phyloP scores from a whole-genome alignment of 768 basidiomycete genomes.

The Saitozyma podzolica region DNA sequence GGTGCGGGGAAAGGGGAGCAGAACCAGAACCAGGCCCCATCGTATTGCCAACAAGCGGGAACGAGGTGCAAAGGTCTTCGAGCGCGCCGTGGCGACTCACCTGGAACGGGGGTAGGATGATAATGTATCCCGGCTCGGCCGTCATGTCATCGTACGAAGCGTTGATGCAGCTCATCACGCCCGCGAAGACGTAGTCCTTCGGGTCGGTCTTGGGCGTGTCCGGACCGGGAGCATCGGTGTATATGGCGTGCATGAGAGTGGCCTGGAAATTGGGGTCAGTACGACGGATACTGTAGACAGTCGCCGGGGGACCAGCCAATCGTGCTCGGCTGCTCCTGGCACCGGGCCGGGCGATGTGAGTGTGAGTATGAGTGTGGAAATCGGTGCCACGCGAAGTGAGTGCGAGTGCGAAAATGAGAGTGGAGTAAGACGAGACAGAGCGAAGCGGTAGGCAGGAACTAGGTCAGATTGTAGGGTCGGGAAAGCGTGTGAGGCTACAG shows the following conservation, averaged over 20 bases:
- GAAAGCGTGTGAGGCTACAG: too few species aligned
- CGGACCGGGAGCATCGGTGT: slow-evolving; percentile 22
- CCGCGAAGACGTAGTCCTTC: slow-evolving; percentile 35
- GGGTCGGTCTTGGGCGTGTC: slow-evolving; percentile 21
- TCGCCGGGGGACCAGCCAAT: too few species aligned
- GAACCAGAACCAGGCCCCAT: too few species aligned
- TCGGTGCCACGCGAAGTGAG: not conserved
- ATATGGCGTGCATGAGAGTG: slow-evolving; percentile 24
- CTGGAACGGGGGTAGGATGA: slow-evolving; percentile 35
- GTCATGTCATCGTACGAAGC: slow-evolving; percentile 19
- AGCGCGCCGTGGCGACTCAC: too few species aligned
- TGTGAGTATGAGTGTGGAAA: not conserved
- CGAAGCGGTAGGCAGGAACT: too few species aligned
- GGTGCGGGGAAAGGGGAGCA: not conserved
- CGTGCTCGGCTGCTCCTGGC: too few species aligned
- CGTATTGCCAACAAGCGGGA: too few species aligned
- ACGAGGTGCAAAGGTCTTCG: too few species aligned
- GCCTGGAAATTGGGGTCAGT: not conserved
- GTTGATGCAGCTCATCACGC: slow-evolving; percentile 29
- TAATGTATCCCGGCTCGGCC: slow-evolving; percentile 37
- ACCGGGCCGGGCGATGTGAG: too few species aligned
- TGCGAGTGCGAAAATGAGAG: too few species aligned
- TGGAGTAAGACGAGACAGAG: too few species aligned
- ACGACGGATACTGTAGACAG: not conserved
- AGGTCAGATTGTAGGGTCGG: too few species aligned